Evolutionary conservation across 2,329 filamentous ascomycete species (phyloP), one percentile per base, ranked within the genome.

Genomic region (Tolypocladium nubicola): DNA sequence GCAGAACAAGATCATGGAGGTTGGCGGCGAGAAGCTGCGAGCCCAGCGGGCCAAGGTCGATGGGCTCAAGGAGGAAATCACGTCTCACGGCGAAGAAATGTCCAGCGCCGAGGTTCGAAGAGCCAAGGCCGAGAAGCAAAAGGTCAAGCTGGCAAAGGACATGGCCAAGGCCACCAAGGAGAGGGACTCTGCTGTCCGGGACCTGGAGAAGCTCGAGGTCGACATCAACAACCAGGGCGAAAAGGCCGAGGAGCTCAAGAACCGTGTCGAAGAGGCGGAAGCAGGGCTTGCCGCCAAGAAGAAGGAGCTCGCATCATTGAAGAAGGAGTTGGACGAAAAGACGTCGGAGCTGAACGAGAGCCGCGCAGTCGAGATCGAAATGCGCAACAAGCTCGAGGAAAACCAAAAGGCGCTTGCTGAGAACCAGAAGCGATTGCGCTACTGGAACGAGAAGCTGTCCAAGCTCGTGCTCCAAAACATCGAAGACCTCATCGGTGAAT

Each of bases 1-100:
- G 1, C 93, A 99, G 69, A 87, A 94, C 79, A 96, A 92, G 78
- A 99, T 99, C 67, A 97, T 99, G 94, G 88, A 97, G 72, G 87
- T 96, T 61, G 94, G 94, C 67, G 94, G 94, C 73, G 91, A 97
- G 66, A 91, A 90, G 73, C 84, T 99, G 21, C 87, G 94, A 57
- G 83, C 87, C 21, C 93, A 99, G 70, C 92, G 94, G 65, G 86
- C 90, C 60, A 95, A 89, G 76, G 91, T 99, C 39, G 93, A 97
- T 68, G 82, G 86, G 8, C 77, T 95, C 61, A 96, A 95, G 70
- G 88, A 91, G 65, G 87, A 96, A 68, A 91, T 97, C 57, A 79
- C 87, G 53, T 83, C 86, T 14, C 80, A 95, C 59, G 86, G 84
- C 55, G 93, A 97, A 62, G 86, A 90, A 61, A 85, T 90, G 41